Base-by-base conservation (phyloP, 139 green algal species). In the Chlorella sp. region DNA sequence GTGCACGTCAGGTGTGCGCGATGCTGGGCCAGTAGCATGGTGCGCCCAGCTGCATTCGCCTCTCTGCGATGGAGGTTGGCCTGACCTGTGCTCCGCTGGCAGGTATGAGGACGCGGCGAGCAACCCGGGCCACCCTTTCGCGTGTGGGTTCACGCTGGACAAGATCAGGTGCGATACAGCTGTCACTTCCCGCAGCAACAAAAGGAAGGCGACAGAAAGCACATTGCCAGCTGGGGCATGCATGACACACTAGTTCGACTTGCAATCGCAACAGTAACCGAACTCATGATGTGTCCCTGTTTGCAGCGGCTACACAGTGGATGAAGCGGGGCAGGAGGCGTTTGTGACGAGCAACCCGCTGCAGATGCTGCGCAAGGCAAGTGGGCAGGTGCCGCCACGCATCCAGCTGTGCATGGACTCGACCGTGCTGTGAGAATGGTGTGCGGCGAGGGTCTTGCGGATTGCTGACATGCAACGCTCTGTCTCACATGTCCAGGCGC, bases 1-100 rank as follows among this genome's bases (percentile, higher is more conserved):
- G 78, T 99, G 38, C 96, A 99, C 79, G 83, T 99, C 11, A 84
- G 93, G 40, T 97, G 92, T 60, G 91, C 92, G 83, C 19, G 53
- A 36, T 29, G 19, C 53, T 62, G 14, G 12, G 19, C n/a, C n/a
- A n/a, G n/a, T n/a, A n/a, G n/a, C n/a, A n/a, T n/a, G n/a, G n/a
- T n/a, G n/a, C n/a, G n/a, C n/a, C n/a, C n/a, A n/a, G n/a, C n/a
- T n/a, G n/a, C n/a, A n/a, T n/a, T n/a, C n/a, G n/a, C n/a, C n/a
- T n/a, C n/a, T n/a, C n/a, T n/a, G n/a, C n/a, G n/a, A n/a, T n/a
- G n/a, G n/a, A n/a, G n/a, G n/a, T n/a, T n/a, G n/a, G n/a, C n/a
- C n/a, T n/a, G n/a, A n/a, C n/a, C n/a, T n/a, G n/a, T n/a, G n/a
- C n/a, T n/a, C n/a, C n/a, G n/a, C n/a, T n/a, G n/a, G 5, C 50